Evolutionary conservation across 352 stramenopile genomes (phyloP).

Genomic region (Pythium myriotylum): DNA sequence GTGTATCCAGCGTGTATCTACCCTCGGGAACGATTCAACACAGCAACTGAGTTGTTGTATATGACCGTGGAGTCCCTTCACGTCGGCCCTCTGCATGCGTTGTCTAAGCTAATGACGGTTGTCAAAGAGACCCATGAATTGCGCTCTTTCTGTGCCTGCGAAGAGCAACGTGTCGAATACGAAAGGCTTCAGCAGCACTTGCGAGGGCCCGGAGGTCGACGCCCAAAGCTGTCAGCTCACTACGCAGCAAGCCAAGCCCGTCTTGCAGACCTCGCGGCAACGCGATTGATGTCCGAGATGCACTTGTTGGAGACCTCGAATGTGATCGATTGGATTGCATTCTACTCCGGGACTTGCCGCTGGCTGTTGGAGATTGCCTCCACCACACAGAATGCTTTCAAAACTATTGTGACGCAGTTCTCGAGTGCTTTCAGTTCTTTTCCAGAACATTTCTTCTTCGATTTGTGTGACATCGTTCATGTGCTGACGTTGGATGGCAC

Average conservation of each 20-base stretch:
- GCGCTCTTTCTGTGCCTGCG: constrained; percentile 61
- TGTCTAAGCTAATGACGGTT: constrained; percentile 51
- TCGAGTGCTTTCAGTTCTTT: constrained; percentile 53
- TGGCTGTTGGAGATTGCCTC: constrained; percentile 57
- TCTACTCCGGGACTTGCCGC: constrained; percentile 53
- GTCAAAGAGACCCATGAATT: constrained; percentile 69
- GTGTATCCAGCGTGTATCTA: constrained; percentile 61
- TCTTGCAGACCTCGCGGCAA: constrained; percentile 49
- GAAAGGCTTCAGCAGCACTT: constrained; percentile 29
- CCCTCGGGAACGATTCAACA: constrained; percentile 49
- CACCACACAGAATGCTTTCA: constrained; percentile 45
- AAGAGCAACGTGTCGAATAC: constrained; percentile 51
- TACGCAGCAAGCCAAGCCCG: constrained; percentile 63
- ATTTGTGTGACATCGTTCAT: constrained; percentile 64
- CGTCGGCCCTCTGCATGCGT: constrained; percentile 58
- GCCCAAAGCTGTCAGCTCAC: constrained; percentile 52
- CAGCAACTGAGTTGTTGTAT: constrained; percentile 66
- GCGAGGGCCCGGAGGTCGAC: constrained; percentile 4
- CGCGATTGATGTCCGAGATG: constrained; percentile 53
- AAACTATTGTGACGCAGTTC: constrained; percentile 44
- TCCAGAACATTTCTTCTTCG: constrained; percentile 77
- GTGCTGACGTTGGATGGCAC: constrained; percentile 50
- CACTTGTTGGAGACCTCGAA: constrained; percentile 58
- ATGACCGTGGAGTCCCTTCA: constrained; percentile 68
- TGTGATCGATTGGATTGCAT: constrained; percentile 57